phyloP scores from a whole-genome alignment of 2,329 filamentous ascomycete genomes.

The Arthrinium puccinioides region DNA sequence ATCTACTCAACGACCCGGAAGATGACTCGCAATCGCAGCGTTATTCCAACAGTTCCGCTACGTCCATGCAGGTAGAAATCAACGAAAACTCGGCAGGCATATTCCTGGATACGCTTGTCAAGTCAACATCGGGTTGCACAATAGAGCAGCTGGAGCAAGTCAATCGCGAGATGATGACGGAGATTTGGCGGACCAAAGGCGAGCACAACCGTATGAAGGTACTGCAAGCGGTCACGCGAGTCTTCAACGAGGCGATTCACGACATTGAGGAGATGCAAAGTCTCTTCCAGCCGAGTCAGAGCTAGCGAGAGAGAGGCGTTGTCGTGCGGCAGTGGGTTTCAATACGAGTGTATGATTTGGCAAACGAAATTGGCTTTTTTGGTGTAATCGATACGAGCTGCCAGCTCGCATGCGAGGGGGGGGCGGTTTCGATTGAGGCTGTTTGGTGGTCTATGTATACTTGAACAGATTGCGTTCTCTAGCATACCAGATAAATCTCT shows the following conservation, averaged over 20 bases:
- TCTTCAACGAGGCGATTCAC: slow-evolving; percentile 68
- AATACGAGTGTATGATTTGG: too few relatives aligned
- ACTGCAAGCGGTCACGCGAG: slow-evolving; percentile 50
- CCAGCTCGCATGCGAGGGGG: too few relatives aligned
- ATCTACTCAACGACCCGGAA: slow-evolving; percentile 32
- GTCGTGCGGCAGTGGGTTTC: too few relatives aligned
- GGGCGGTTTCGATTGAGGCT: too few relatives aligned
- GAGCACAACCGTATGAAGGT: slow-evolving; percentile 82
- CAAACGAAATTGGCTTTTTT: too few relatives aligned
- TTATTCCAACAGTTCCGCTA: slow-evolving; percentile 28
- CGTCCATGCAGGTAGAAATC: slow-evolving; percentile 34
- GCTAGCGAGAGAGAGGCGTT: too few relatives aligned
- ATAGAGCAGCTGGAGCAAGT: slow-evolving; percentile 96
- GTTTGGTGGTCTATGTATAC: too few relatives aligned
- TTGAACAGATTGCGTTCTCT: too few relatives aligned
- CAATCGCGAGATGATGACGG: slow-evolving; percentile 83
- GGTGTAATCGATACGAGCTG: too few relatives aligned
- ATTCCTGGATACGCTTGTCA: slow-evolving; percentile 57
- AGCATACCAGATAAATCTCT: too few relatives aligned
- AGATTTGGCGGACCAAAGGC: slow-evolving; percentile 70
- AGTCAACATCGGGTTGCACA: slow-evolving; percentile 66
- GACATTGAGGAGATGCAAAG: slow-evolving; percentile 49
- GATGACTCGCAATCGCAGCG: slow-evolving; percentile 21
- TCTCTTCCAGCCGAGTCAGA: slow-evolving; percentile 1
- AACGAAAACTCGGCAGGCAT: slow-evolving; percentile 42